Percentiles rank a stretch among this genome's conserved stretches.
phyloP scores from a whole-genome alignment of 495 filamentous ascomycete species.

The Xylaria cubensis region DNA sequence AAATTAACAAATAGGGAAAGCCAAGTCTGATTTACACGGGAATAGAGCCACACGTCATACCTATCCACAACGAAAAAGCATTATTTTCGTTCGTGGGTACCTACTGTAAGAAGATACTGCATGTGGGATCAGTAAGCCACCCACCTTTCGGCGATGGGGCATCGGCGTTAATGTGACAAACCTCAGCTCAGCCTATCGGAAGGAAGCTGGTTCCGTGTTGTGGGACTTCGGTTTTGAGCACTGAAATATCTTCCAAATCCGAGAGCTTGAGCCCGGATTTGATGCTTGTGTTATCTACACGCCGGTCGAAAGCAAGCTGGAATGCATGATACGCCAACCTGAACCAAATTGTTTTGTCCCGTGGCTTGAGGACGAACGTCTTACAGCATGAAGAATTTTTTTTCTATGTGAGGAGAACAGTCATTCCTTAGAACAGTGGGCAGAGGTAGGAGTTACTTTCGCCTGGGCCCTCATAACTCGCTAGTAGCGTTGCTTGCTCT shows the following conservation, averaged over 20 bases:
- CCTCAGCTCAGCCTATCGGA: not conserved
- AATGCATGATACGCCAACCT: not conserved
- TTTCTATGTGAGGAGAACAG: not conserved
- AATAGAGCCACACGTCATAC: not conserved
- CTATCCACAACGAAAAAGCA: not conserved
- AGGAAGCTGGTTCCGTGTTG: not conserved
- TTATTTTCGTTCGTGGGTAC: not conserved
- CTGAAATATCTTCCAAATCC: slow-evolving; percentile 13
- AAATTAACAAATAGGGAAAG: not conserved
- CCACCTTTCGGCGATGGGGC: not conserved
- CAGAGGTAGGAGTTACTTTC: not conserved
- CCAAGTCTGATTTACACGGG: not conserved
- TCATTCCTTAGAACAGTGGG: not conserved
- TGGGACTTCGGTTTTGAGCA: slow-evolving; percentile 2
- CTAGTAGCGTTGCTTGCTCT: not conserved
- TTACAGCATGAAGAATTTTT: not conserved
- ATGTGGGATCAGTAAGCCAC: not conserved
- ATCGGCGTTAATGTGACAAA: not conserved
- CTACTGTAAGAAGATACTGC: not conserved
- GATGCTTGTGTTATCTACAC: not conserved
- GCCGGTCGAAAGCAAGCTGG: not conserved
- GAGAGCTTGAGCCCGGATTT: slow-evolving; percentile 12
- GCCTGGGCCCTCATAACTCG: not conserved
- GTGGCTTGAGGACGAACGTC: not conserved
- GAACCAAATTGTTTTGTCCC: not conserved